These are phyloP conservation scores for Senecio squalidus DNA, from an alignment of 140 eudicot species.

Conservation along the genomic window DNA sequence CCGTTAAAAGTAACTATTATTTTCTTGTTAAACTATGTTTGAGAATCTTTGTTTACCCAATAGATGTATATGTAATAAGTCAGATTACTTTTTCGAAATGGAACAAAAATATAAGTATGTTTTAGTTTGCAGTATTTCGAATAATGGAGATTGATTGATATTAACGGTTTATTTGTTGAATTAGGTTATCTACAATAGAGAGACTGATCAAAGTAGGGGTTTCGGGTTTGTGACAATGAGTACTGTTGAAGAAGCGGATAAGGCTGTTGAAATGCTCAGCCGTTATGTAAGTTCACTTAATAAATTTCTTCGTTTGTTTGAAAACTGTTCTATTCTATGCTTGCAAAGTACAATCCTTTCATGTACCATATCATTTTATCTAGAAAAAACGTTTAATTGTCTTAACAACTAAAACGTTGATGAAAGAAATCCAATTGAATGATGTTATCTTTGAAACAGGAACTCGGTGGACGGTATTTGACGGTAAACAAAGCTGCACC, in stretches of 20 bases:
- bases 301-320: background rate
- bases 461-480: slow-evolving; percentile 56
- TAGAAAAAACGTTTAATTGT: too few relatives aligned
- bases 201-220: slow-evolving; percentile 81
- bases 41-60: too few relatives aligned
- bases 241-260: slow-evolving; percentile 84
- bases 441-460: slow-evolving; percentile 40
- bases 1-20: too few relatives aligned
- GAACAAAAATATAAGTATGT: too few relatives aligned
- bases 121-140: background rate
- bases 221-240: slow-evolving; percentile 97
- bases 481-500: slow-evolving; percentile 91
- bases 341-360: background rate
- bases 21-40: too few relatives aligned
- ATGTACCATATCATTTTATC: too few relatives aligned
- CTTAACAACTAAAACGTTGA: too few relatives aligned
- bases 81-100: too few relatives aligned
- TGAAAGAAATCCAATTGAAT: background rate
- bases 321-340: background rate
- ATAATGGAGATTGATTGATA: background rate
- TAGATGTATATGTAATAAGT: too few relatives aligned
- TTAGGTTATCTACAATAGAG: slow-evolving; percentile 82
- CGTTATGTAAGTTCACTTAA: slow-evolving; percentile 48
- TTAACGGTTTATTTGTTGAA: slow-evolving; percentile 9
- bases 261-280: slow-evolving; percentile 68